A percentile compares a stretch with the other conserved stretches of the same genome.
These are phyloP conservation scores for Exophiala dermatitidis DNA, from an alignment of 2,329 filamentous ascomycete genomes.

Conservation along the genomic window DNA sequence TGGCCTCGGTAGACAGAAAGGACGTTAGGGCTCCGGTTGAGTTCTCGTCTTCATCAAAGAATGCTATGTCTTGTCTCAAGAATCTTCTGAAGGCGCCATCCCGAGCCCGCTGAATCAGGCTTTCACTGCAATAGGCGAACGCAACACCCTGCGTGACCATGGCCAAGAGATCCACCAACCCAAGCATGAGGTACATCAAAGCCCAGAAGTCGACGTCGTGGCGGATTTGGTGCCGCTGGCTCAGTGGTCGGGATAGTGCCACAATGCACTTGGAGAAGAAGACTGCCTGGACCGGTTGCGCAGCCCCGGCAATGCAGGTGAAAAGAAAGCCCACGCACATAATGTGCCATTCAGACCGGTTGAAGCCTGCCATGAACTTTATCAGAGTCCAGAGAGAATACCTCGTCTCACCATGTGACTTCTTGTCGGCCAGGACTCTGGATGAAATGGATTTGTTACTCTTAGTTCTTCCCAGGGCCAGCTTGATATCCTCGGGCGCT, in stretches of 20 bases:
- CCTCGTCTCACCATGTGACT: slow-evolving; percentile 45
- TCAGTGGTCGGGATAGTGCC: slow-evolving; percentile 54
- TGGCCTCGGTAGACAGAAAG: slow-evolving; percentile 83
- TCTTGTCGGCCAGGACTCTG: slow-evolving; percentile 54
- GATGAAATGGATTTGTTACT: slow-evolving; percentile 59
- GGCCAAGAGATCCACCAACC: slow-evolving; percentile 62
- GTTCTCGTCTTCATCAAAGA: slow-evolving; percentile 86
- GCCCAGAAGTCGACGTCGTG: slow-evolving; percentile 77
- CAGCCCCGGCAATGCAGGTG: slow-evolving; percentile 69
- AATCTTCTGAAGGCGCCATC: slow-evolving; percentile 77
- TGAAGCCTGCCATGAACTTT: slow-evolving; percentile 73
- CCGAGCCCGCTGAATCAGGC: slow-evolving; percentile 73
- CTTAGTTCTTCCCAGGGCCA: slow-evolving; percentile 37
- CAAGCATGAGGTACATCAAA: slow-evolving; percentile 81
- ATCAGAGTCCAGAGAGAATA: slow-evolving; percentile 70
- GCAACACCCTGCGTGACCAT: slow-evolving; percentile 62
- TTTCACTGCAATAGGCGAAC: slow-evolving; percentile 82
- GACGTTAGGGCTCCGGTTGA: slow-evolving; percentile 81
- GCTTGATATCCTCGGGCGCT: slow-evolving; percentile 32
- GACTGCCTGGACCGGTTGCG: slow-evolving; percentile 68
- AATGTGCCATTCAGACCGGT: slow-evolving; percentile 60
- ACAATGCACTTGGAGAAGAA: slow-evolving; percentile 86
- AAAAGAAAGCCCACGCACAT: slow-evolving; percentile 70
- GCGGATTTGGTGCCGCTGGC: slow-evolving; percentile 49
- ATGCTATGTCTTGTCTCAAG: slow-evolving; percentile 84